These are phyloP conservation scores for Pseudopyricularia javanii DNA, from an alignment of 2,329 filamentous ascomycete species.

Conservation along the genomic window DNA sequence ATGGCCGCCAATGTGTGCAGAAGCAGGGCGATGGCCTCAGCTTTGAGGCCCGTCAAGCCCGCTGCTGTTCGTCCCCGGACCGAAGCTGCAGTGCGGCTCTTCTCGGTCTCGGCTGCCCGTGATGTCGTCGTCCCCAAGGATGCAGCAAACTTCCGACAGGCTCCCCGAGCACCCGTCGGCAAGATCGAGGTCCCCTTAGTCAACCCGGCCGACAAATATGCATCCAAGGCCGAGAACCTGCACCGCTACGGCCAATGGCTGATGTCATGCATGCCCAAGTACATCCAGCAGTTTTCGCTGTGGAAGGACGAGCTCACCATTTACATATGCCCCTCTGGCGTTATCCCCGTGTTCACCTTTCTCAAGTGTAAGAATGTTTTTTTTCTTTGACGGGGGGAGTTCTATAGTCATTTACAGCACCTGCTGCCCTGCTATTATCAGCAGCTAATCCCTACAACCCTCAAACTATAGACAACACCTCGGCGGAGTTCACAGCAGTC, in stretches of 20 bases:
- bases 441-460: neutral
- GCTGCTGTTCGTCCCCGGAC: constrained; percentile 24
- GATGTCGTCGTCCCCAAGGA: constrained; percentile 34
- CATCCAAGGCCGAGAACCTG: constrained; percentile 72
- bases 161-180: constrained; percentile 43
- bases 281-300: constrained; percentile 97
- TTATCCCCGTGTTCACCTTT: constrained; percentile 87
- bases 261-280: constrained; percentile 93
- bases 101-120: constrained; percentile 23
- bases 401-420: too few species aligned
- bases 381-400: neutral
- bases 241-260: constrained; percentile 95
- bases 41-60: constrained; percentile 38
- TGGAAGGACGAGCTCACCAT: constrained; percentile 99
- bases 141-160: constrained; percentile 54
- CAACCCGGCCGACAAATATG: constrained; percentile 88
- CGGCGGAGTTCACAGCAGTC: constrained; percentile 91
- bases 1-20: constrained; percentile 52
- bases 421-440: neutral
- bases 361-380: constrained; percentile 56
- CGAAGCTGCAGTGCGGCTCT: constrained; percentile 30
- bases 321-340: constrained; percentile 77
- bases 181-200: constrained; percentile 67
- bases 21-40: constrained; percentile 41
- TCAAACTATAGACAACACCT: constrained; percentile 66